Percentiles rank a stretch among this genome's conserved stretches.
Evolutionary conservation across 2,329 filamentous ascomycete species (phyloP).

Genomic region (Magnaporthales sp.): DNA sequence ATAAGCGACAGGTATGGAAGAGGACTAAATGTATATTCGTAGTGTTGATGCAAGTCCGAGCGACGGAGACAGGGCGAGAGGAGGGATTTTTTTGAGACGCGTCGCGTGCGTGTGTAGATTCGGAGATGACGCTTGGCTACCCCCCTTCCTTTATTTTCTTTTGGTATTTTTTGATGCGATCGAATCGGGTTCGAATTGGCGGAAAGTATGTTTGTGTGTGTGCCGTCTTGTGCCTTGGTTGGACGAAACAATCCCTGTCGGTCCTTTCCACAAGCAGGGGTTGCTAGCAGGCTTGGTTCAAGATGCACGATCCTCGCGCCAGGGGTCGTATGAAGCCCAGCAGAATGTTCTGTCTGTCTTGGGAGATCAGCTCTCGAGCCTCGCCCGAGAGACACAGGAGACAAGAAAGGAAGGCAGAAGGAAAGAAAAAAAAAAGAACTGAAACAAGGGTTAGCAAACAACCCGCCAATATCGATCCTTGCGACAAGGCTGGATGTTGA

Average conservation of each 20-base stretch:
- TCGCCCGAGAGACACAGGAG: background rate
- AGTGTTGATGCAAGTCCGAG: background rate
- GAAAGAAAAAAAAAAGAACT: background rate
- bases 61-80: background rate
- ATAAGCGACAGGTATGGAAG: background rate
- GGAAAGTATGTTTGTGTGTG: background rate
- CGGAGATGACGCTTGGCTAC: background rate
- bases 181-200: background rate
- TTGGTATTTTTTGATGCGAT: background rate
- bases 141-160: background rate
- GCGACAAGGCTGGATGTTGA: background rate
- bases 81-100: background rate
- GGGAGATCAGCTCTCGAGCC: background rate
- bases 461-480: background rate
- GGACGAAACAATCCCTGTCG: background rate
- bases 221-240: background rate
- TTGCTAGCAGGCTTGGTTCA: background rate
- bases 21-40: background rate
- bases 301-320: background rate
- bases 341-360: background rate
- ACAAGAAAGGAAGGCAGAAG: background rate
- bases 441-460: background rate
- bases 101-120: background rate
- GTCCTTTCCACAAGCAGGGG: background rate
- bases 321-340: background rate